Evolutionary conservation across 371 early-diverging fungal species (phyloP), one percentile per base, ranked within the genome.

Genomic region (Mitosporidium daphniae): DNA sequence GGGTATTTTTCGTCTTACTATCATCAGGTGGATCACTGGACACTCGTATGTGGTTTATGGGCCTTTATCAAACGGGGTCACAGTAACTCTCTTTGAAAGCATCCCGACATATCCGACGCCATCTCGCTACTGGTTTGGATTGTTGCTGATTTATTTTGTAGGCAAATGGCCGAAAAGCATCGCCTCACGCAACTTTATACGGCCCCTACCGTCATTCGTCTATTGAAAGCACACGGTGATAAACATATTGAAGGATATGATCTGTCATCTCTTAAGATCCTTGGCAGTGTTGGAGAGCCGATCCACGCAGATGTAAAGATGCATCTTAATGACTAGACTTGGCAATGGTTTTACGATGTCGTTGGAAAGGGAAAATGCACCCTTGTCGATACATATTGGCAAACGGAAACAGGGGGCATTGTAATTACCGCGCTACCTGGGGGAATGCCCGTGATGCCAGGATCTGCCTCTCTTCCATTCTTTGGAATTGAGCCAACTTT

Each of bases 241-340:
- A 51, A 61, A 17, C 56, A 55, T 51, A 55, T 74, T 16, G 47
- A 59, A 30, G 50, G 52, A 3, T 51, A 58, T 38, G 57, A 66
- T 28, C 48, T 82, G 27, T 51, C 57, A 8, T 50, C 64, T 8
- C 52, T 94, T 20, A 55, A 78, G 27, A 59, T 78, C 10, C 59
- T 94, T 17, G 93, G 82, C 11, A 65, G 71, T 17, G 93, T 89
- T 3, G 94, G 94, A 21, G 94, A 94, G 47, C 93, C 91, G 21
- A 82, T 89, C 41, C 74, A 86, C 36, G 59, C 66, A 0, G 30
- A 12, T 25, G 25, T 5, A 5, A 25, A 4, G n/a, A 4, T 5
- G 9, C 9, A 8, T 5, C 7, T 26, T 4, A 8, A 10, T 42
- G 71, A 75, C 17, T 77, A 82, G 31, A 82, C 93, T 6, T 84